Evolutionary conservation across 768 basidiomycete genomes (phyloP).

Genomic region (Auricularia cornea): DNA sequence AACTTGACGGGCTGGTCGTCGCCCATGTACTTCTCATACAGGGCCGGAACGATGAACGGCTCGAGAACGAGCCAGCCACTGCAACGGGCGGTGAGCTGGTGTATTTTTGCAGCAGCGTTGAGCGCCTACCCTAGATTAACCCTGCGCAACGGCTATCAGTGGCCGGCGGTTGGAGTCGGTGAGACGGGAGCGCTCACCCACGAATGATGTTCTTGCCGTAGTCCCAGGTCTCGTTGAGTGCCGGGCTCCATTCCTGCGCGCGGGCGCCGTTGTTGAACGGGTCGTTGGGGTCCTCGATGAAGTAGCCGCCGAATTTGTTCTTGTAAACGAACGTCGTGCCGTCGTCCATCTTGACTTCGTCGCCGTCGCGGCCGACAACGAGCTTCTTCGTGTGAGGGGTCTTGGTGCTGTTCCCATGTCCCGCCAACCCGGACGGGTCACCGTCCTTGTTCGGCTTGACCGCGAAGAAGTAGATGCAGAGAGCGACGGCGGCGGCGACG

Average conservation of each 20-base stretch:
- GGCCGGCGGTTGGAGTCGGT: neutral
- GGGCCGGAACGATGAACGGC: slow-evolving; percentile 62
- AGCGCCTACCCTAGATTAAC: slow-evolving; percentile 7
- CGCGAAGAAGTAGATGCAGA: slow-evolving; percentile 16
- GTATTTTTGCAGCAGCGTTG: slow-evolving; percentile 41
- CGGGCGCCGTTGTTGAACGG: slow-evolving; percentile 70
- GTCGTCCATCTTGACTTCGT: slow-evolving; percentile 50
- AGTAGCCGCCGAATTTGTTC: slow-evolving; percentile 69
- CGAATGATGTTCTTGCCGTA: slow-evolving; percentile 54
- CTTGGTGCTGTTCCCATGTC: slow-evolving; percentile 22
- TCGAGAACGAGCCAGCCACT: slow-evolving; percentile 73
- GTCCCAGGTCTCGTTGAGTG: slow-evolving; percentile 67
- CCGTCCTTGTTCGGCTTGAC: slow-evolving; percentile 10
- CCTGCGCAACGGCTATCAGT: neutral
- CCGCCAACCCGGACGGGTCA: slow-evolving; percentile 20
- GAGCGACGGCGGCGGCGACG: slow-evolving; percentile 10
- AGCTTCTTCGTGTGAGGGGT: slow-evolving; percentile 14
- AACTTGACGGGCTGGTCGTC: slow-evolving; percentile 13
- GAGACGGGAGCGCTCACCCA: slow-evolving; percentile 35
- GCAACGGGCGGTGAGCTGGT: slow-evolving; percentile 27
- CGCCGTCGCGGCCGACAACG: slow-evolving; percentile 70
- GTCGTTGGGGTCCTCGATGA: slow-evolving; percentile 63
- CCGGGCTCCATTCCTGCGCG: slow-evolving; percentile 73
- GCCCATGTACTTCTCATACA: slow-evolving; percentile 52
- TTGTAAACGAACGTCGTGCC: slow-evolving; percentile 68